Evolutionary conservation across 371 early-diverging fungal species (phyloP).

Genomic region (Syncephalastrum monosporum): DNA sequence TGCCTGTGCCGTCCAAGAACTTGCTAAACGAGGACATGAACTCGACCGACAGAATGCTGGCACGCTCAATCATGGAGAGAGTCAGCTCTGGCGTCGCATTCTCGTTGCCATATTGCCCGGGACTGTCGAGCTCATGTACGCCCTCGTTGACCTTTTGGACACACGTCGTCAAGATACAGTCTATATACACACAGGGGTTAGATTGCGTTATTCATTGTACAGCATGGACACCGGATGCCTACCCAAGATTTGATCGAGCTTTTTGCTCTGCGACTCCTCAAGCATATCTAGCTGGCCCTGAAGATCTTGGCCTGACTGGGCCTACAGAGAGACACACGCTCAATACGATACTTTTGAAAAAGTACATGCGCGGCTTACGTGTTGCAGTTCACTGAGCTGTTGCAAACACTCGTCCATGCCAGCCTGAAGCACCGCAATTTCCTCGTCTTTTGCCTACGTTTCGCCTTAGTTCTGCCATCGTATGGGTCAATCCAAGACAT

Average conservation of each 20-base stretch:
- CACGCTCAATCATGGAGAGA: slow-evolving; percentile 86
- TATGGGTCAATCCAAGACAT: no score
- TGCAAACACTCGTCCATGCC: slow-evolving; percentile 92
- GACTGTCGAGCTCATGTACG: slow-evolving; percentile 79
- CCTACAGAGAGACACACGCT: slow-evolving; percentile 17
- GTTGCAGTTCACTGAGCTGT: slow-evolving; percentile 78
- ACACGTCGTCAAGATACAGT: slow-evolving; percentile 85
- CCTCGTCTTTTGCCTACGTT: slow-evolving; percentile 77
- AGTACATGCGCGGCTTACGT: slow-evolving; percentile 35
- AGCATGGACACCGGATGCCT: slow-evolving; percentile 1
- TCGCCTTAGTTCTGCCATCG: background rate
- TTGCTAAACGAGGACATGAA: slow-evolving; percentile 72
- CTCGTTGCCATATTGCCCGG: slow-evolving; percentile 79
- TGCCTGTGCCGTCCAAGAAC: slow-evolving; percentile 71
- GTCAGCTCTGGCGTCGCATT: slow-evolving; percentile 90
- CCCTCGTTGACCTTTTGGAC: slow-evolving; percentile 83
- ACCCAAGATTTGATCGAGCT: slow-evolving; percentile 82
- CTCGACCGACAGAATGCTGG: slow-evolving; percentile 72
- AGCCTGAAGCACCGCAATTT: slow-evolving; percentile 83
- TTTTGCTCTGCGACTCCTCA: slow-evolving; percentile 61
- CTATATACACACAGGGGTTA: slow-evolving; percentile 30
- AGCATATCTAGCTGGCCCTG: slow-evolving; percentile 66
- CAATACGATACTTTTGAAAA: background rate
- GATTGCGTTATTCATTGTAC: background rate
- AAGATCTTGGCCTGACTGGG: slow-evolving; percentile 52